Evolutionary conservation across 1,139 yeast genomes (phyloP), one percentile per base, ranked within the genome.

Genomic region (Diutina mesorugosa): DNA sequence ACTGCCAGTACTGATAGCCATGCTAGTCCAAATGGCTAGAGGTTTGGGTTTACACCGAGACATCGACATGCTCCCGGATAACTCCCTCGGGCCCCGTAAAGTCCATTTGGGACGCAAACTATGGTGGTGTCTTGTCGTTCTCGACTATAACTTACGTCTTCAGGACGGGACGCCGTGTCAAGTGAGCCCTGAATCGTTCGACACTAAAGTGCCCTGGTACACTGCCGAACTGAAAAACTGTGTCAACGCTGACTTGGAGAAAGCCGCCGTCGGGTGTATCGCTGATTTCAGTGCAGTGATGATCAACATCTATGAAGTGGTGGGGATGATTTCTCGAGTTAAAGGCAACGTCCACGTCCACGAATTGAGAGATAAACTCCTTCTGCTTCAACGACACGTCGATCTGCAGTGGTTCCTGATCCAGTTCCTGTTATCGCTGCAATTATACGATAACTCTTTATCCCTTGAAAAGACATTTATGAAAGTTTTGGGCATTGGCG

Each of bases 1-100:
- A 71, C 26, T 74, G 0, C 61, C 60, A n/a, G 60, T 60, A 4
- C 59, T 59, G 55, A 62, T 61, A 14, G 59, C 61, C 68, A 1
- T 72, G 79, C 47, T 62, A n/a, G 3, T 72, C 81, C 45, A 73
- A 76, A 76, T 77, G 46, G 68, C 70, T 26, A 69, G 79, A 16
- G 72, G 70, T 55, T 72, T 79, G 57, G 85, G 87, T 0, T 80
- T 78, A 59, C 67, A 72, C 58, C 82, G 87, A 61, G 66, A 83
- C 32, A 62, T 64, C 46, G 71, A 68, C 18, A 73, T 45, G 47
- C 18, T 45, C 26, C 47, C 47, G 6, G 26, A 66, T 38, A 62
- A 59, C 58, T 63, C 57, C 56, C 61, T 57, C 7, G 66, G 71
- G 59, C 65, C 67, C 54, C 65, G 66, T 55, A 59, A 66, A 29